Base-by-base conservation (phyloP, 345 rosid species). In the Iberis pinnata region DNA sequence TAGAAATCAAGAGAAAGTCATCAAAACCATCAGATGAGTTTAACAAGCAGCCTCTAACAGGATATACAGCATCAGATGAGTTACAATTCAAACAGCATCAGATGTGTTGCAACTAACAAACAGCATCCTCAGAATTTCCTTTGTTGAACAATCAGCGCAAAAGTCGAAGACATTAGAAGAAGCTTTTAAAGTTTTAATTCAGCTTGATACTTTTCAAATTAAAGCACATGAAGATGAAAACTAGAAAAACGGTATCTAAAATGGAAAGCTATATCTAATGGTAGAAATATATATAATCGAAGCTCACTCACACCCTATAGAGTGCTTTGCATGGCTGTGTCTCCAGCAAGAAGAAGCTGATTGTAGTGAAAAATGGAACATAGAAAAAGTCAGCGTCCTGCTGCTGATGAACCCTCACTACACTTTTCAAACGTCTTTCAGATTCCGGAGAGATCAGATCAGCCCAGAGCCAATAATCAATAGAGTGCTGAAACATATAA, bases 251-350 rank as follows among this genome's bases (percentile, higher is more conserved):
- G 1, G 12, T 37, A 51, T 14, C 11, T 18, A 49, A 32, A 45
- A 4, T 1, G 45, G 43, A 18, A 50, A 2, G 19, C 7, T 6
- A 9, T 2, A 18, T 46, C 19, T 20, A 49, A 5, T 18, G 16
- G 8, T 17, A 65, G 32, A 15, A 33, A 15, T 42, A 56, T 20
- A 47, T 47, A 66, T 51, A 73, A 64, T 38, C 13, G 58, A 71
- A 76, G 64, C 27, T 76, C 88, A 85, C 95, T 92, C 95, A 85
- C 94, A 92, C 97, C 98, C 98, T 81, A 75, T 92, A 92, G 70
- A 92, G 95, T 24, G 97, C 76, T 77, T 92, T 92, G 95, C 97
- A 88, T 27, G 81, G 80, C 58, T 88, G 95, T 76, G 78, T 88
- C 79, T 88, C 98, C 80, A 88, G 12, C 69, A 88, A 76, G 85